A percentile compares a stretch with the other conserved stretches of the same genome.
Conservation (phyloP, 177 flowering plant species). For the Vitis hybrid region DNA sequence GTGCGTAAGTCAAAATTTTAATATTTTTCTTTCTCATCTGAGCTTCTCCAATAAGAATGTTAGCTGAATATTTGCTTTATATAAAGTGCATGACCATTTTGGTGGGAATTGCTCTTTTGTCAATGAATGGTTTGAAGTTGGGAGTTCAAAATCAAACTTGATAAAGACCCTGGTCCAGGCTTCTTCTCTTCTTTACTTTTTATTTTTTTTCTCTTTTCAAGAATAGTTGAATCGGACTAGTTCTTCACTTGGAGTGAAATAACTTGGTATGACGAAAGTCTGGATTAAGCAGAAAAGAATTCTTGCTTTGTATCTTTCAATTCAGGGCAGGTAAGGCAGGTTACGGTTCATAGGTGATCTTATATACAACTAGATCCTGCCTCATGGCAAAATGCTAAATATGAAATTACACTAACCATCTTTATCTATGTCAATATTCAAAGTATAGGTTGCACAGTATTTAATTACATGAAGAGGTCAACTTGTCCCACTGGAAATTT, state of each 20-base stretch:
- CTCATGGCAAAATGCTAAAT: no score
- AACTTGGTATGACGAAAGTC: background rate
- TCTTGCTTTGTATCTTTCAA: no score
- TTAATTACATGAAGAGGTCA: no score
- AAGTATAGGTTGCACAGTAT: no score
- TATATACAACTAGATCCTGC: no score
- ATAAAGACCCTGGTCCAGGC: background rate
- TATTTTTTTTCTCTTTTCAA: background rate
- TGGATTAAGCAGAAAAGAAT: no score
- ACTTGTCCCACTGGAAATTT: no score
- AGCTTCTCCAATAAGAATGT: background rate
- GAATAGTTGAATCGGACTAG: background rate
- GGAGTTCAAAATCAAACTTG: background rate
- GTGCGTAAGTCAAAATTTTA: background rate
- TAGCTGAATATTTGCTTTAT: background rate
- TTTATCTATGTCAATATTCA: no score
- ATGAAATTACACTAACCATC: no score
- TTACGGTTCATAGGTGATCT: no score
- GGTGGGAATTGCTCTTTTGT: background rate
- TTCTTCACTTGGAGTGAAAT: background rate
- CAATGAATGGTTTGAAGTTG: background rate
- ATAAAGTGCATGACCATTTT: background rate
- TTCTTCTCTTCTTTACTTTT: background rate
- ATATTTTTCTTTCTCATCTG: background rate
- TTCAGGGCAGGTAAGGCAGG: no score